Evolutionary conservation across 2,329 filamentous ascomycete genomes (phyloP).

Genomic region (Phaeosphaeria sp.): DNA sequence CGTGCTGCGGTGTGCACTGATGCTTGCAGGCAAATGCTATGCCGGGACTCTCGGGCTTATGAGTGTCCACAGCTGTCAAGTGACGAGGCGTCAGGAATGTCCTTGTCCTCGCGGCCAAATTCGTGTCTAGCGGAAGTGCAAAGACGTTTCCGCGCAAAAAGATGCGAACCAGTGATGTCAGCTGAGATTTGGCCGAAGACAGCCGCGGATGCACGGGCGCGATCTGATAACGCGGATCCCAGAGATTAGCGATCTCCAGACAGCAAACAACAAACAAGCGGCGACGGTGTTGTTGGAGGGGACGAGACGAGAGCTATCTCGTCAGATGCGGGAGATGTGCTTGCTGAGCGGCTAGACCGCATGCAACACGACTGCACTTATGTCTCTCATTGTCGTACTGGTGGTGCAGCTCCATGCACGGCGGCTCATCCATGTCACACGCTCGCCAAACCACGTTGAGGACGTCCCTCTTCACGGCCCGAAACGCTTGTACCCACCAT

Average conservation of each 20-base stretch:
- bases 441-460: not conserved
- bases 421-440: not conserved
- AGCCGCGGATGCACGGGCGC: not conserved
- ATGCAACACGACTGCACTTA: not conserved
- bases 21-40: not conserved
- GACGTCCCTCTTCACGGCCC: not conserved
- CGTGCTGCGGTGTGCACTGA: not conserved
- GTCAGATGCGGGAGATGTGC: not conserved
- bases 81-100: slow-evolving; percentile 1
- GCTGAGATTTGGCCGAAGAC: not conserved
- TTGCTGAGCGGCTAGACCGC: not conserved
- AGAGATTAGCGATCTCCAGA: not conserved
- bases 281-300: not conserved
- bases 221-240: slow-evolving; percentile 1
- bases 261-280: not conserved
- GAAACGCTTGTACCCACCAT: not conserved
- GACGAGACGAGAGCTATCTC: not conserved
- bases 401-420: not conserved
- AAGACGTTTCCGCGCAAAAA: slow-evolving; percentile 1
- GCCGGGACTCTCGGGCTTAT: not conserved
- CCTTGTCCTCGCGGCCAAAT: not conserved
- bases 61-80: not conserved
- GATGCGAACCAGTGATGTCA: slow-evolving; percentile 2
- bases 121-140: not conserved
- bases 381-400: not conserved